Percentiles rank a stretch among this genome's conserved stretches.
Evolutionary conservation across 441 rosid species (phyloP).

Genomic region (Corymbia calophylla): DNA sequence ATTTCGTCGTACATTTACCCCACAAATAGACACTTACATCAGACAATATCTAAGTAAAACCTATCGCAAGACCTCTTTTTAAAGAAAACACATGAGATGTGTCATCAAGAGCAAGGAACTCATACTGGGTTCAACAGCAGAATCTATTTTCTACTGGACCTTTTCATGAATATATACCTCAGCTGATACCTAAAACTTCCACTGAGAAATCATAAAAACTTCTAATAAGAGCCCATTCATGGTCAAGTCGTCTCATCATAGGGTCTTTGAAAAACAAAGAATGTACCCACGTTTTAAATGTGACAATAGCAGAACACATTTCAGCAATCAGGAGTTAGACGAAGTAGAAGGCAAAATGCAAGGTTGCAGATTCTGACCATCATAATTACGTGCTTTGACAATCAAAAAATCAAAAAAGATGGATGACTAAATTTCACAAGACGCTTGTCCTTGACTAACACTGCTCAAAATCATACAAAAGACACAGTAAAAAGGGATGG

Average conservation of each 20-base stretch:
- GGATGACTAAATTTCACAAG: not conserved
- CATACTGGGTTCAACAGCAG: not conserved
- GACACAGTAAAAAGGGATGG: not conserved
- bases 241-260: not conserved
- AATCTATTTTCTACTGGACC: not conserved
- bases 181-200: not conserved
- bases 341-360: not conserved
- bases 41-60: not conserved
- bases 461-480: not conserved
- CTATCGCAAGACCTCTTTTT: not conserved
- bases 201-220: not conserved
- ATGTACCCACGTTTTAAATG: not conserved
- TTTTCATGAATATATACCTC: not conserved
- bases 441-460: not conserved
- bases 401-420: not conserved
- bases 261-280: not conserved
- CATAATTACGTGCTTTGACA: not conserved
- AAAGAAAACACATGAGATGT: not conserved
- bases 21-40: not conserved
- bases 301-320: not conserved
- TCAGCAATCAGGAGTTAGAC: not conserved
- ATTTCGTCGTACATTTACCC: not conserved
- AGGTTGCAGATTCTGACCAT: not conserved
- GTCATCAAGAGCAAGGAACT: not conserved
- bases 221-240: not conserved